Percentiles rank a stretch among this genome's conserved stretches.
Conservation (phyloP, 164 flowering plant species). For the Annona squamosa region DNA sequence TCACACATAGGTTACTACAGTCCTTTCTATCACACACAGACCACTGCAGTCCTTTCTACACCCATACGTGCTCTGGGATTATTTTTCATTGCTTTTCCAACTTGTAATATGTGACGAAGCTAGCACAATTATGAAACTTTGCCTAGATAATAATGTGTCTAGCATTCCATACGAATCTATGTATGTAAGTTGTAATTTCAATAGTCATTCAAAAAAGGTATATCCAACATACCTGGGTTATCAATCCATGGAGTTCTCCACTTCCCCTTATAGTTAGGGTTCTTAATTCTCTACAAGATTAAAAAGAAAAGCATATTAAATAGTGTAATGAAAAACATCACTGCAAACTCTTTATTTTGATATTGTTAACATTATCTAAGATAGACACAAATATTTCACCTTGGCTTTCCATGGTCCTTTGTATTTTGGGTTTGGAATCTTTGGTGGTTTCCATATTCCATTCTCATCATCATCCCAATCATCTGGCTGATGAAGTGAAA, state of each 20-base stretch:
- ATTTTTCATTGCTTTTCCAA: too few relatives aligned
- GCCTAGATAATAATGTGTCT: too few relatives aligned
- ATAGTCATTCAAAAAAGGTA: neutral
- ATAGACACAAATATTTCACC: conserved; percentile 28
- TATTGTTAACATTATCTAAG: neutral
- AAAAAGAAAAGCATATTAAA: neutral
- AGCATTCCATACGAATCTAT: too few relatives aligned
- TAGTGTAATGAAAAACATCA: neutral
- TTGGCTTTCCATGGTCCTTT: conserved; percentile 97
- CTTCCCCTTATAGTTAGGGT: conserved; percentile 78
- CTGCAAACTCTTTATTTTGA: neutral
- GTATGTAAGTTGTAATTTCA: too few relatives aligned
- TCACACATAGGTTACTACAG: too few relatives aligned
- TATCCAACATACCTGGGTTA: conserved; percentile 53
- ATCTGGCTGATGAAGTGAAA: conserved; percentile 54
- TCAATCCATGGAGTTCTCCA: conserved; percentile 82
- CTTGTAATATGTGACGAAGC: too few relatives aligned
- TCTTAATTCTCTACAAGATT: conserved; percentile 61
- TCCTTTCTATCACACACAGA: too few relatives aligned
- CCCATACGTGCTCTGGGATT: too few relatives aligned
- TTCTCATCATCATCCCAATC: conserved; percentile 94
- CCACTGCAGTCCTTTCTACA: too few relatives aligned
- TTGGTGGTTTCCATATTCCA: conserved; percentile 79
- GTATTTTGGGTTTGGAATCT: conserved; percentile 80
- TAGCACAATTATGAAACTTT: too few relatives aligned